Percentiles rank a stretch among this genome's conserved stretches.
Conservation (phyloP, 129 eudicot genomes). For the Heracleum sosnowskyi region DNA sequence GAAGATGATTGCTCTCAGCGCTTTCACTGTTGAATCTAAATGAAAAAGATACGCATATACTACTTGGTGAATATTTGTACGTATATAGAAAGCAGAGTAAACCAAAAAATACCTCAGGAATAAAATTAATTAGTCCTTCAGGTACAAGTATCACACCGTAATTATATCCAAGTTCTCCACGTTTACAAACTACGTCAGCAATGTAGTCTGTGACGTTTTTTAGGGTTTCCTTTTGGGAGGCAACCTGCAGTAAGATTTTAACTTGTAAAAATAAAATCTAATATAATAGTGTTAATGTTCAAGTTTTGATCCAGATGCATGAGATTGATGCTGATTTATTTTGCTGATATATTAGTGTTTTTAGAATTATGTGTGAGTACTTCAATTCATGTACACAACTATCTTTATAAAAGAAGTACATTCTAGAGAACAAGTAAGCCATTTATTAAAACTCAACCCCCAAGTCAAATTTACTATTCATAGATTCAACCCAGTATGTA, state of each 20-base stretch:
- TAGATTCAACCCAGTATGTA: not conserved
- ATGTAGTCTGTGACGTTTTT: conserved; percentile 84
- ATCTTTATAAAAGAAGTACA: too few relatives aligned
- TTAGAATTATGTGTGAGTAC: too few relatives aligned
- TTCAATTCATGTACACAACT: too few relatives aligned
- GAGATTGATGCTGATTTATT: too few relatives aligned
- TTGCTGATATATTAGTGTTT: too few relatives aligned
- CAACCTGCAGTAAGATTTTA: conserved; percentile 51
- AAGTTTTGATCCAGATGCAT: too few relatives aligned
- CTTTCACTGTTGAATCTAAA: conserved; percentile 64
- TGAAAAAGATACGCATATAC: too few relatives aligned
- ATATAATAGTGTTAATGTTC: too few relatives aligned
- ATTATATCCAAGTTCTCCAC: conserved; percentile 81
- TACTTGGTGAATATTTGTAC: too few relatives aligned
- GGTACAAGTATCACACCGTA: conserved; percentile 95
- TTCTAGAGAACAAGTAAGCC: too few relatives aligned
- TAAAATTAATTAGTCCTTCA: conserved; percentile 93
- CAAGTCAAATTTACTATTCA: not conserved
- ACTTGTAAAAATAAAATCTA: not conserved
- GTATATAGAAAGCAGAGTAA: too few relatives aligned
- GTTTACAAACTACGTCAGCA: conserved; percentile 81
- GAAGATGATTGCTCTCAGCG: conserved; percentile 68
- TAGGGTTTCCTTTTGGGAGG: conserved; percentile 63
- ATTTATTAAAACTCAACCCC: not conserved
- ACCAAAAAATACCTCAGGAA: conserved; percentile 65